Base-by-base conservation (phyloP, 1,139 yeast species). In the Lodderomyces theae region DNA sequence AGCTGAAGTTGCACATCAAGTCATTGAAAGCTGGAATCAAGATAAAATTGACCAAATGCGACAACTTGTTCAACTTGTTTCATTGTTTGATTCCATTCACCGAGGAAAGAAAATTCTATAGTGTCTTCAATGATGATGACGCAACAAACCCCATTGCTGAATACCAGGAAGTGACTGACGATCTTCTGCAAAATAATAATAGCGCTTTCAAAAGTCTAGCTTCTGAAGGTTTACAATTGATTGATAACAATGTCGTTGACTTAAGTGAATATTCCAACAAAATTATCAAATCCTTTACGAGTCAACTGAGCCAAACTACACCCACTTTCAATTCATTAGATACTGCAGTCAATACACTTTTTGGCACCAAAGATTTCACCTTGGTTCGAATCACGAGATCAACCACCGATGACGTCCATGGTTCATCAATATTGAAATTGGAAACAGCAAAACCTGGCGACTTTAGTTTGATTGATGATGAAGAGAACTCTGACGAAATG, bases 371-470 rank as follows among this genome's bases (percentile, higher is more conserved):
- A 6, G 66, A 69, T 12, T 77, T 65, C 51, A 64, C 80, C 0
- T 51, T 77, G 21, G 63, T 77, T 6, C 58, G 83, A 42, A 74
- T 77, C 5, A 76, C 82, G 1, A 59, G 82, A 43, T 77, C 80
- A 1, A 76, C 81, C 5, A 74, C 80, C 5, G 64, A 66, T 28
- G 80, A 74, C 46, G 57, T 58, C 30, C 78, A 76, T 18, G 80
- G 80, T 1, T 69, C 79, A 10, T 64, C 70, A 6, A 60, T 77
- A 3, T 57, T 77, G 34, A 77, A 77, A 50, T 58, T 77, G 39
- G 83, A 77, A 52, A 73, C 81, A 1, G 78, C 80, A 0, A 66
- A 60, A 44, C 78, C 80, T 0, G 82, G 82, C 3, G 78, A 76
- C 44, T 50, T 55, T n/a, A 65, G 63, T 49, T 54, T 77, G 36